Base-by-base conservation (phyloP, 768 basidiomycete genomes). In the Dentipellis fragilis region DNA sequence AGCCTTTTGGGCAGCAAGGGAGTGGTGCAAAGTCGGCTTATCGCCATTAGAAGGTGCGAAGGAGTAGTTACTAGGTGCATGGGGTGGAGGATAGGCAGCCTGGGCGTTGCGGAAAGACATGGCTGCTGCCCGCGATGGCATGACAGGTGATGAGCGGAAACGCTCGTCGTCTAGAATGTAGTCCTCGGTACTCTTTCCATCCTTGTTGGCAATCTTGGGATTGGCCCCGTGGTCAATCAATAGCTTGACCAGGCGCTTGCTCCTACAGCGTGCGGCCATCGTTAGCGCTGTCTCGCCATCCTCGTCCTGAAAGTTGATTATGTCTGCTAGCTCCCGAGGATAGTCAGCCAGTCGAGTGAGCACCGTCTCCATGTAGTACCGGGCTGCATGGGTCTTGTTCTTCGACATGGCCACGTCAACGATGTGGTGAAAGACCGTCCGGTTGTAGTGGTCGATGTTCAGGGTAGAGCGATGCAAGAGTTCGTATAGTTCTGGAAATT, bases 281-380 rank as follows among this genome's bases (percentile, higher is more conserved):
- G 96, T 98, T 58, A 99, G 71, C 10, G 96, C 93, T 7, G 96
- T 98, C 72, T 99, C 96, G 37, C 95, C 95, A 60, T 99, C 96
- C 67, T 97, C 93, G 67, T 98, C 95, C 68, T 96, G 96, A 68
- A 97, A 98, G 66, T 99, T 99, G 71, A 99, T 93, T 49, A 99
- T 92, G 65, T 99, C 96, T 35, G 93, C 91, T 34, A 99, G 73
- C 69, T 99, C 96, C 64, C 89, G 89, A 0, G 96, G 94, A 72
- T 90, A 99, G 65, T 94, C 93, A 6, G 88, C 78, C 40, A 99
- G 77, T 51, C 95, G 81, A 42, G 75, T 77, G 54, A 99, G 78
- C 40, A 98, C 84, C 0, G 92, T 94, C 70, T 99, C 96, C 92
- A 99, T 93, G 71, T 99, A 99, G 72, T 99, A 99, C 21, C 94